phyloP scores from a whole-genome alignment of 129 eudicot genomes.

The Calendula officinalis region DNA sequence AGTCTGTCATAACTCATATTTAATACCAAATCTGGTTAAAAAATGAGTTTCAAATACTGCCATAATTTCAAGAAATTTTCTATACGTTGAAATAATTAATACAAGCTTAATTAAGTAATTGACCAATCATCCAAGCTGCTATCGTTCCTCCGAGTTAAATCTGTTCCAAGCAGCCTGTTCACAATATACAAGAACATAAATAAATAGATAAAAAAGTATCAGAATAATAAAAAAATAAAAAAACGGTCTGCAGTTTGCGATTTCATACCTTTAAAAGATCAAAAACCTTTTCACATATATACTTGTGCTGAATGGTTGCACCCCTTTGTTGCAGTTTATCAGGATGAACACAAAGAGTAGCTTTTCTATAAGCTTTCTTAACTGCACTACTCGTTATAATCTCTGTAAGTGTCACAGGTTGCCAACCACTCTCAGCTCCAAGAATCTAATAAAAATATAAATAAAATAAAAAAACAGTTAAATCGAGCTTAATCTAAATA shows the following conservation, averaged over 20 bases:
- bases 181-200: not conserved
- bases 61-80: constrained; percentile 18
- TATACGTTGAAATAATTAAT: constrained; percentile 9
- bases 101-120: constrained; percentile 10
- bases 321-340: constrained; percentile 97
- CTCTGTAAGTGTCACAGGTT: constrained; percentile 78
- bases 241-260: not conserved
- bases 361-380: constrained; percentile 92
- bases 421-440: constrained; percentile 94
- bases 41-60: constrained; percentile 6
- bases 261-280: constrained; percentile 85
- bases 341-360: constrained; percentile 95
- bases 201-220: constrained; percentile 5
- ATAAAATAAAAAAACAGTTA: not conserved
- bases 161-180: constrained; percentile 90
- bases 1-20: constrained; percentile 15
- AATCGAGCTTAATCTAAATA: not conserved
- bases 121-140: constrained; percentile 11
- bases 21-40: constrained; percentile 26
- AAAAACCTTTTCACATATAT: constrained; percentile 95
- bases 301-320: constrained; percentile 89
- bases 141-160: constrained; percentile 77
- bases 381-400: constrained; percentile 74
- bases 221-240: not conserved
- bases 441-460: constrained; percentile 49